Conservation (phyloP, 306 rosid species). For the Ormosia semicastrata region DNA sequence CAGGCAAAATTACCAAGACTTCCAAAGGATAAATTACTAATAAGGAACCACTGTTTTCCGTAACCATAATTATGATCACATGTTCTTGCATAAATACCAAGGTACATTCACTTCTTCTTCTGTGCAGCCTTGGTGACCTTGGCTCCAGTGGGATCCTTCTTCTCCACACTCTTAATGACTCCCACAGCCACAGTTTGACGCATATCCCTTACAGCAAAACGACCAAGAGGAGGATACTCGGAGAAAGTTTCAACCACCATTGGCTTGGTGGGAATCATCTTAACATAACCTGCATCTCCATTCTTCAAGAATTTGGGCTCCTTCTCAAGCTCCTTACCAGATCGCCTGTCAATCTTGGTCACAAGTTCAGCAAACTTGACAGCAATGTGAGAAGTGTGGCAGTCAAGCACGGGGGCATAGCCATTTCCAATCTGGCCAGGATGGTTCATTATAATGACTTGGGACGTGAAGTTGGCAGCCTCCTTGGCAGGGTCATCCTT, state of each 20-base stretch:
- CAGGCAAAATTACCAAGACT: neutral
- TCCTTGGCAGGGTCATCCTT: conserved; percentile 36
- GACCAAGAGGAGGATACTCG: conserved; percentile 33
- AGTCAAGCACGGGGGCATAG: conserved; percentile 34
- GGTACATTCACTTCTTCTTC: conserved; percentile 28
- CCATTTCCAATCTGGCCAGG: conserved; percentile 39
- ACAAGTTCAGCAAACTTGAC: conserved; percentile 23
- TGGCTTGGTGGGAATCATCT: conserved; percentile 39
- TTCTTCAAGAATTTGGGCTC: conserved; percentile 29
- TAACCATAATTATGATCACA: neutral
- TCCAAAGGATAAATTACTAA: neutral
- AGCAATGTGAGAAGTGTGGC: conserved; percentile 37
- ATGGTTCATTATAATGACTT: conserved; percentile 34
- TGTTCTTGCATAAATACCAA: neutral
- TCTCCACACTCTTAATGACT: conserved; percentile 28
- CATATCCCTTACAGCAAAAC: conserved; percentile 42
- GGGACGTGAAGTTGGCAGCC: conserved; percentile 35
- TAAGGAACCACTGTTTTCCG: neutral
- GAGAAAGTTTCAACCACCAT: conserved; percentile 36
- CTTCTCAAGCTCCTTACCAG: conserved; percentile 29
- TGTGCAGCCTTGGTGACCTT: conserved; percentile 37
- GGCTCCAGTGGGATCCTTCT: conserved; percentile 31
- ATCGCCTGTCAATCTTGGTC: conserved; percentile 37
- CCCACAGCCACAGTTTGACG: conserved; percentile 37
- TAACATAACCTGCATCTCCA: conserved; percentile 31